phyloP scores from a whole-genome alignment of 805 yeast genomes.

The Cyberlindnera japonica region DNA sequence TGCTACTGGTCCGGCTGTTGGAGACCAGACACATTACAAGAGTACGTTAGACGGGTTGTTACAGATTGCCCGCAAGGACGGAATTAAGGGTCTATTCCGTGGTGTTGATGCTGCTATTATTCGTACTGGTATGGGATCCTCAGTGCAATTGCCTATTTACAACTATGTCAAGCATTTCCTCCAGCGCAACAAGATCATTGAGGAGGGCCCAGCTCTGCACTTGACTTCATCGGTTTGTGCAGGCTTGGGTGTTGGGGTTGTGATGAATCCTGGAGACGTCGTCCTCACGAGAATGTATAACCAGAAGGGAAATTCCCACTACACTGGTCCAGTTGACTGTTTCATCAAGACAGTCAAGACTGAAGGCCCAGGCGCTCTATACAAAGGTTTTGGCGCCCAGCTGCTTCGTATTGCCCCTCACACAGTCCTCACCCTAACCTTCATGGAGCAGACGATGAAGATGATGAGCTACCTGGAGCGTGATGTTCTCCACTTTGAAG shows the following conservation, averaged over 20 bases:
- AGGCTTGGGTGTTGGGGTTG: constrained; percentile 90
- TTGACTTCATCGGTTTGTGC: constrained; percentile 70
- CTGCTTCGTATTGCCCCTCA: constrained; percentile 92
- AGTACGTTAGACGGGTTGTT: constrained; percentile 65
- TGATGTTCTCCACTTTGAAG: constrained; percentile 10
- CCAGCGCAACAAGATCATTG: constrained; percentile 46
- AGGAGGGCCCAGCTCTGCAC: constrained; percentile 68
- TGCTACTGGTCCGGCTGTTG: constrained; percentile 53
- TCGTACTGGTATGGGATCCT: constrained; percentile 93
- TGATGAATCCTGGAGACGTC: constrained; percentile 98
- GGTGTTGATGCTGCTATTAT: constrained; percentile 94
- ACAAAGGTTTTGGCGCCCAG: constrained; percentile 95
- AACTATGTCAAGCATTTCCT: constrained; percentile 68
- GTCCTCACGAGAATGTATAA: constrained; percentile 91
- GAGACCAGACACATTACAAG: constrained; percentile 88
- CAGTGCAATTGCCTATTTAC: constrained; percentile 92
- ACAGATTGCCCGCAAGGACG: constrained; percentile 62
- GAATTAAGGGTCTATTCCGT: constrained; percentile 72
- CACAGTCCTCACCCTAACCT: constrained; percentile 81
- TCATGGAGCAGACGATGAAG: constrained; percentile 94
- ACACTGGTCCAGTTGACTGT: constrained; percentile 88
- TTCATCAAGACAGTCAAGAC: constrained; percentile 70
- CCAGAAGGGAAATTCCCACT: constrained; percentile 76
- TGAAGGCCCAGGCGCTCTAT: constrained; percentile 86
- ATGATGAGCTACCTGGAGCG: constrained; percentile 38